Conservation (phyloP, 805 yeast species). For the Spathaspora boniae region DNA sequence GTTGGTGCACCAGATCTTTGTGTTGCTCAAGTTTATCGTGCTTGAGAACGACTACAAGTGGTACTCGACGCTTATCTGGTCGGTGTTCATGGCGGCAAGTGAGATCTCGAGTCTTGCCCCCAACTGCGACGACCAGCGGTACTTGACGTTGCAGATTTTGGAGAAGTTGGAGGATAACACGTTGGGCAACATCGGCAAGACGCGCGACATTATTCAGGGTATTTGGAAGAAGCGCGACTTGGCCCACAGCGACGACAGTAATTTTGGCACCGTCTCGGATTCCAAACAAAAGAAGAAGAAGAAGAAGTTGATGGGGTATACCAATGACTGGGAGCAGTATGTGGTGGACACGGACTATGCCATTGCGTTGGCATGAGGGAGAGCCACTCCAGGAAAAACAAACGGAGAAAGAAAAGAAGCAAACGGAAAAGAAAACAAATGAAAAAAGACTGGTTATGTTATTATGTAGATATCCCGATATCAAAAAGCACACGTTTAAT, state of each 20-base stretch:
- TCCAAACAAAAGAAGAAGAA: conserved; percentile 4
- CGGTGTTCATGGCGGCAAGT: conserved; percentile 22
- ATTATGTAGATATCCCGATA: background rate
- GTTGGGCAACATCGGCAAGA: conserved; percentile 26
- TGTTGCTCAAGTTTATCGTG: conserved; percentile 22
- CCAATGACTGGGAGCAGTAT: conserved; percentile 30
- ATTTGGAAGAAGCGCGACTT: conserved; percentile 31
- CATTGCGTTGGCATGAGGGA: conserved; percentile 19
- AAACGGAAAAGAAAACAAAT: background rate
- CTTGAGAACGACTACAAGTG: conserved; percentile 25
- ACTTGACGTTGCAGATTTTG: conserved; percentile 21
- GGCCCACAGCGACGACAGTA: conserved; percentile 16
- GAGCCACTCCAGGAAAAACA: background rate
- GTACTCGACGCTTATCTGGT: conserved; percentile 30
- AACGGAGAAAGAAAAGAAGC: conserved; percentile 1
- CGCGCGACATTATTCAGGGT: conserved; percentile 17
- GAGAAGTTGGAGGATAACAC: conserved; percentile 21
- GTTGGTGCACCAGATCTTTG: conserved; percentile 15
- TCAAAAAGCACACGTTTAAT: too few species aligned
- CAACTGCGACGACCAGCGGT: conserved; percentile 26
- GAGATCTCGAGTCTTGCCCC: conserved; percentile 20
- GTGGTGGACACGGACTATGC: conserved; percentile 24
- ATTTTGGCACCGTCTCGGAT: conserved; percentile 13
- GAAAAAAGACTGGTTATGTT: background rate
- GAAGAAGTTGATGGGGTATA: conserved; percentile 15